Percentiles rank a stretch among this genome's conserved stretches.
These are phyloP conservation scores for Boletus rex-veris DNA, from an alignment of 768 basidiomycete genomes.

Conservation along the genomic window DNA sequence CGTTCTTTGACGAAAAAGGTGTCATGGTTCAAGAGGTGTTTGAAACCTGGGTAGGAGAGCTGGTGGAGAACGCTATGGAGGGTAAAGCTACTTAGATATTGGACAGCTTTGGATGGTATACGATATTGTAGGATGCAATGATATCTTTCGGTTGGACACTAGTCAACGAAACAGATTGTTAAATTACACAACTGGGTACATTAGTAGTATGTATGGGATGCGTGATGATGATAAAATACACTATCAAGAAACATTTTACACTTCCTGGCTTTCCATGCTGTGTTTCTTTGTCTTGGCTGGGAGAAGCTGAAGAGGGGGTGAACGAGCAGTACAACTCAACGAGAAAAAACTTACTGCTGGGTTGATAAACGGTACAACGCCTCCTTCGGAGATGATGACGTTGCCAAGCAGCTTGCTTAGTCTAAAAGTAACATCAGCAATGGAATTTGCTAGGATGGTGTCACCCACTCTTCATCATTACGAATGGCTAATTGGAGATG, in stretches of 20 bases:
- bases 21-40: conserved; percentile 73
- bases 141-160: conserved; percentile 17
- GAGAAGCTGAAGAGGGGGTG: conserved; percentile 21
- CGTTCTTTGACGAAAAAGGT: conserved; percentile 81
- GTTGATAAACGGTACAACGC: conserved; percentile 84
- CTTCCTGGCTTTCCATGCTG: conserved; percentile 32
- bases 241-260: conserved; percentile 14
- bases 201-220: neutral
- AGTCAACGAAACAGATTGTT: no score
- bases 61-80: conserved; percentile 73
- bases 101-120: conserved; percentile 13
- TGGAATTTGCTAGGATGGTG: neutral
- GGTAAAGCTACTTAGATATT: conserved; percentile 47
- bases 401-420: conserved; percentile 69
- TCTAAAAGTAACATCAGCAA: conserved; percentile 33
- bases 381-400: conserved; percentile 94
- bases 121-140: conserved; percentile 29
- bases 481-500: conserved; percentile 94
- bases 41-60: conserved; percentile 72
- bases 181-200: neutral
- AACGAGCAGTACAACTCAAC: neutral
- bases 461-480: conserved; percentile 81
- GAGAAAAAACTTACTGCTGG: conserved; percentile 40
- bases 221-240: neutral
- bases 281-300: conserved; percentile 32